Conservation (phyloP, 2,329 filamentous ascomycete genomes). For the Fusarium continuum region DNA sequence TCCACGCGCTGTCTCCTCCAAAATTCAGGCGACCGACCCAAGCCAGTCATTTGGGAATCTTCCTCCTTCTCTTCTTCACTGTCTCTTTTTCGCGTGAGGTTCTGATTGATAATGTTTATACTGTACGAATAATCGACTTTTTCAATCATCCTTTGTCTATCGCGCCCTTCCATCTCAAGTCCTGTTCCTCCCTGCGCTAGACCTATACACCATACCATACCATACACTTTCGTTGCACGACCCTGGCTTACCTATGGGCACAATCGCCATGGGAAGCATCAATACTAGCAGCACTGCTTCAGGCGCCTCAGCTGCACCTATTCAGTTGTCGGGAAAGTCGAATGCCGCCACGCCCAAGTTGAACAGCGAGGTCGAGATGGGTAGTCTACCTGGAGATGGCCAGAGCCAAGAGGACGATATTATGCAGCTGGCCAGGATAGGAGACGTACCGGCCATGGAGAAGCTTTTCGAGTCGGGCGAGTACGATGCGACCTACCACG, state of each 20-base stretch:
- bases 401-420: conserved; percentile 73
- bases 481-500: conserved; percentile 82
- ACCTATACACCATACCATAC: too few relatives aligned
- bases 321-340: conserved; percentile 65
- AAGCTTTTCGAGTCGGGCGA: conserved; percentile 86
- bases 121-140: conserved; percentile 28
- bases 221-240: background rate
- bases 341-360: conserved; percentile 63
- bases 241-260: conserved; percentile 14
- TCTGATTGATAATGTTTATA: conserved; percentile 35
- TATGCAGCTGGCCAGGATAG: conserved; percentile 92
- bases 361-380: conserved; percentile 66
- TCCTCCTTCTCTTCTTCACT: conserved; percentile 11
- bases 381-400: conserved; percentile 55
- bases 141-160: conserved; percentile 9
- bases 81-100: conserved; percentile 8
- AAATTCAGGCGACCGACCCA: conserved; percentile 35
- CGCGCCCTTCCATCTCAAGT: background rate
- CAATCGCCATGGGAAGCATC: conserved; percentile 54
- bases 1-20: conserved; percentile 41
- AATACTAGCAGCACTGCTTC: conserved; percentile 48
- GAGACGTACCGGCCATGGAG: conserved; percentile 87
- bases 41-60: conserved; percentile 32
- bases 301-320: conserved; percentile 55
- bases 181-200: background rate